phyloP scores from a whole-genome alignment of 768 basidiomycete genomes.

The Suillus fuscotomentosus region DNA sequence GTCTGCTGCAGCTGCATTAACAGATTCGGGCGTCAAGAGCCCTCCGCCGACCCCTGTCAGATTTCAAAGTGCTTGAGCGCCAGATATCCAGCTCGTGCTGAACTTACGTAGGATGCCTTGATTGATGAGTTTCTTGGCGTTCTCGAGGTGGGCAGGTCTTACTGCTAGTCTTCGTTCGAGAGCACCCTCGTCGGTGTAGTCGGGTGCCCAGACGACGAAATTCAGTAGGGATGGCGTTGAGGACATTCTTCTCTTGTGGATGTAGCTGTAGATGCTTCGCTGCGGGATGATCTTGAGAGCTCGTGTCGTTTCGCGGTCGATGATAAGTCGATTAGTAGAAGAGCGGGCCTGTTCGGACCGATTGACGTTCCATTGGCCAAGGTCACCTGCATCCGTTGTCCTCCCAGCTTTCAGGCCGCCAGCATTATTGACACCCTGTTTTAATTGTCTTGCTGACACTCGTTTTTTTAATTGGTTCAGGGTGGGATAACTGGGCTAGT shows the following conservation, averaged over 20 bases:
- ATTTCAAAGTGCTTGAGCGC: slow-evolving; percentile 14
- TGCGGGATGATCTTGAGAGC: neutral
- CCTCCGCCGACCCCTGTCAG: slow-evolving; percentile 54
- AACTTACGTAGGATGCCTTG: slow-evolving; percentile 52
- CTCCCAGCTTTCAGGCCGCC: neutral
- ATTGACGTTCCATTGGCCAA: too few species aligned
- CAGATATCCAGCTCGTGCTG: neutral
- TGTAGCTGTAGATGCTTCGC: neutral
- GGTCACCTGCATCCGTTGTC: too few species aligned
- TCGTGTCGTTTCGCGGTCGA: neutral
- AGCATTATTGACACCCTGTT: too few species aligned
- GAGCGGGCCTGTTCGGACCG: slow-evolving; percentile 1
- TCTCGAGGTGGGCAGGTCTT: slow-evolving; percentile 48
- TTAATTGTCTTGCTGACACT: neutral
- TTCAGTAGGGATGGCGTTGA: slow-evolving; percentile 15
- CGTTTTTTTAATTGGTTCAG: neutral
- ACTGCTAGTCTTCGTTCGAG: slow-evolving; percentile 53
- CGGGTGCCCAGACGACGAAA: slow-evolving; percentile 67
- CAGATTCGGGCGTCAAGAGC: slow-evolving; percentile 54
- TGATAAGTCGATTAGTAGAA: neutral
- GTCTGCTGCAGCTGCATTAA: slow-evolving; percentile 41
- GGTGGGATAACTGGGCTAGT: neutral
- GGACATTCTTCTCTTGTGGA: slow-evolving; percentile 14
- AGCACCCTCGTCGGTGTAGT: slow-evolving; percentile 56
- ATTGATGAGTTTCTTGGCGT: slow-evolving; percentile 32